Base-by-base conservation (phyloP, 208 protist species). In the Crithidia sp. region DNA sequence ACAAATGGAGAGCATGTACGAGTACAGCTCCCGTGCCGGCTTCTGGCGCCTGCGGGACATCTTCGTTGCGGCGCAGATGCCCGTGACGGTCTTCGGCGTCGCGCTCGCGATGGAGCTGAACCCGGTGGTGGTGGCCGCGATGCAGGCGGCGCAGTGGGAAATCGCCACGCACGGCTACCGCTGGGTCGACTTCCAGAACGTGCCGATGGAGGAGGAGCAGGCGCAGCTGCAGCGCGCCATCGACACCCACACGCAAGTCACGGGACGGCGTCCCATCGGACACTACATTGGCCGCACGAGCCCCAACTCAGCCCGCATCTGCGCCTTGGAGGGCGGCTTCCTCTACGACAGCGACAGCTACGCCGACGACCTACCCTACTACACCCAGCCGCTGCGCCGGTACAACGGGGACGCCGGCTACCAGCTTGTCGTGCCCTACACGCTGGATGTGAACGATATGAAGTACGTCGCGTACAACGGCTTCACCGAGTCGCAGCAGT, bases 311-410 rank as follows among this genome's bases (percentile, higher is more conserved):
- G 80, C 80, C 19, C 70, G 66, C 16, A 53, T 81, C 52, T 85
- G 80, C 28, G 76, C 80, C 12, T 7, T 66, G 43, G 64, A 66
- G 14, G 71, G 71, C 39, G 70, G 60, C n/a, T 85, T 81, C 49
- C 66, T 81, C n/a, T 81, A 85, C 76, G 75, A 81, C 66, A 44
- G 68, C 14, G 76, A 81, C 68, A 81, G 80, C 72, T 85, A 85
- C 67, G 80, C 76, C 9, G 80, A 81, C 43, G 71, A 81, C 40
- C 52, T 77, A 7, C 80, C 71, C 40, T 85, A 85, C 68, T 75
- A 85, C 67, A 85, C 75, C 9, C 80, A 77, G 65, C 76, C 80
- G 2, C 76, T 78, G 12, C 72, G 62, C 53, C 28, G 70, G 56
- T 45, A 61, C 57, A 50, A 74, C 52, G 55, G 67, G 4, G 76